phyloP scores from a whole-genome alignment of 2,329 filamentous ascomycete species.

The Penicillium sp. region DNA sequence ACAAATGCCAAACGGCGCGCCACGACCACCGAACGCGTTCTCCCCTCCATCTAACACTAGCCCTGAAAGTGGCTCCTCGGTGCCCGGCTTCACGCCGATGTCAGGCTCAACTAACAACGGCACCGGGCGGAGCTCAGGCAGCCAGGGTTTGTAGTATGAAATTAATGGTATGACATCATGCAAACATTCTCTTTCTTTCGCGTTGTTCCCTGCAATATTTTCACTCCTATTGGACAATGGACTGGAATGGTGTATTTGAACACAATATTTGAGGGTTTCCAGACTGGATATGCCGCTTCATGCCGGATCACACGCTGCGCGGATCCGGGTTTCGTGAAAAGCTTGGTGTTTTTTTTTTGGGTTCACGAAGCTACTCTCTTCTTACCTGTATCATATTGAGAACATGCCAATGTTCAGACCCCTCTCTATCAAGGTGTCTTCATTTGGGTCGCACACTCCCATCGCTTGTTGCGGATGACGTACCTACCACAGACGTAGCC shows the following conservation, averaged over 20 bases:
- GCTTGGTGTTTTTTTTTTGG: not conserved
- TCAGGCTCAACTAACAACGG: constrained; percentile 11
- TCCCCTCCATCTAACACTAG: constrained; percentile 14
- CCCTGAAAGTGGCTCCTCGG: constrained; percentile 13
- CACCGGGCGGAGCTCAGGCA: constrained; percentile 11
- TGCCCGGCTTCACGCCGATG: constrained; percentile 17
- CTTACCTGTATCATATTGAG: constrained; percentile 3
- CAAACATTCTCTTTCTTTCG: not conserved
- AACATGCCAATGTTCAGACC: not conserved
- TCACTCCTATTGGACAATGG: not conserved
- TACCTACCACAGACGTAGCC: too few relatives aligned
- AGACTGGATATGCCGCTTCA: not conserved
- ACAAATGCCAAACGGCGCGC: constrained; percentile 14
- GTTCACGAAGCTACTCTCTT: not conserved
- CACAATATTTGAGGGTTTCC: not conserved
- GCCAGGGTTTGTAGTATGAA: not conserved
- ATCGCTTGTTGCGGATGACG: not conserved
- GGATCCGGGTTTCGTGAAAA: not conserved
- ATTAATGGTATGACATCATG: not conserved
- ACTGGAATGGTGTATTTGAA: not conserved
- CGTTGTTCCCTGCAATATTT: not conserved
- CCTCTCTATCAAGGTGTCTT: not conserved
- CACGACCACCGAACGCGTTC: constrained; percentile 14
- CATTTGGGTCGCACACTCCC: not conserved
- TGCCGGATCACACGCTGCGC: not conserved